Conservation (phyloP, 106 monocot genomes). For the Dendrobium catenatum region DNA sequence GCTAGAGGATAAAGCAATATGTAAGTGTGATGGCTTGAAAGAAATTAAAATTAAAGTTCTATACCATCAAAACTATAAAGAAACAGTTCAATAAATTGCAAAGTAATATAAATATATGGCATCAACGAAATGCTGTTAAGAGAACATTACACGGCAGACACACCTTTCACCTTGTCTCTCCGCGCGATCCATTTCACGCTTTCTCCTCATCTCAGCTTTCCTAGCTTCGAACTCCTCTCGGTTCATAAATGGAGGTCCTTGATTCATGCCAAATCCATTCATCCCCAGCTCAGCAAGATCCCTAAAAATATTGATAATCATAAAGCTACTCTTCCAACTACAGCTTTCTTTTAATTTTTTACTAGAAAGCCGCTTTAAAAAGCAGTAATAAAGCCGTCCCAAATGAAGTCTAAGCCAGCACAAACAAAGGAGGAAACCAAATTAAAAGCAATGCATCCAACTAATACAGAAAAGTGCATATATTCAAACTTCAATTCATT, state of each 20-base stretch:
- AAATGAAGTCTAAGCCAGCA: not conserved
- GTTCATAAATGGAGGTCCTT: constrained; percentile 44
- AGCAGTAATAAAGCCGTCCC: too few relatives aligned
- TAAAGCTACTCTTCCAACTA: not conserved
- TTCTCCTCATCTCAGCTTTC: constrained; percentile 53
- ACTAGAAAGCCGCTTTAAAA: too few relatives aligned
- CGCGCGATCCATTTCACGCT: constrained; percentile 44
- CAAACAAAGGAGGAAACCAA: not conserved
- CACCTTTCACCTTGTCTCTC: constrained; percentile 50
- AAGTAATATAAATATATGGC: not conserved
- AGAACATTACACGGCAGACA: not conserved
- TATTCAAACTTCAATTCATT: not conserved
- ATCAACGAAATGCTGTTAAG: not conserved
- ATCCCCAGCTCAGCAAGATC: constrained; percentile 60
- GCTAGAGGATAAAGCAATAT: too few relatives aligned
- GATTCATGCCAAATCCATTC: constrained; percentile 43
- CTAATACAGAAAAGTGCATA: not conserved
- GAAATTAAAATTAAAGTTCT: too few relatives aligned
- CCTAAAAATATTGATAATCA: constrained; percentile 24
- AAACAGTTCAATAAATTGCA: not conserved
- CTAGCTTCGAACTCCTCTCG: constrained; percentile 63
- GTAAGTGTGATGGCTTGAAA: too few relatives aligned
- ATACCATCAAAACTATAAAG: too few relatives aligned
- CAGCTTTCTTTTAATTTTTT: too few relatives aligned
- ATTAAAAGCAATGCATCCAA: not conserved